Percentiles rank a stretch among this genome's conserved stretches.
These are phyloP conservation scores for Dactylellina sp. DNA, from an alignment of 2,329 filamentous ascomycete genomes.

Conservation along the genomic window DNA sequence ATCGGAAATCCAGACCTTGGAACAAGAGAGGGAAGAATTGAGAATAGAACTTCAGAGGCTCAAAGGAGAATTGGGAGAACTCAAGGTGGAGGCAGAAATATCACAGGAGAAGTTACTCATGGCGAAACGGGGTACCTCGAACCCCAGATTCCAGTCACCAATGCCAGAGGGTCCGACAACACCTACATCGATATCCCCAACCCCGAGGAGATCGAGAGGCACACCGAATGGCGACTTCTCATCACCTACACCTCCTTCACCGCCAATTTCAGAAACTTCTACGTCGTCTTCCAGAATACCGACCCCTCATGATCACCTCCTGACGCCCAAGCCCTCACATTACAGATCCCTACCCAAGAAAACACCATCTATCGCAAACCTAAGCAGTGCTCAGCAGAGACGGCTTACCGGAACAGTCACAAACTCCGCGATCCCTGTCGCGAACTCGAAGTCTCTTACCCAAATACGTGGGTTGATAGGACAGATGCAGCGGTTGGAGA, in stretches of 20 bases:
- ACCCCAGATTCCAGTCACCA: slow-evolving; percentile 71
- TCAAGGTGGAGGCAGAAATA: slow-evolving; percentile 95
- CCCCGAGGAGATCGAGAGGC: slow-evolving; percentile 72
- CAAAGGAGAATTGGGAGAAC: slow-evolving; percentile 88
- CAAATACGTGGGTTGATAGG: slow-evolving; percentile 94
- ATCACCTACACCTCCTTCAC: slow-evolving; percentile 86
- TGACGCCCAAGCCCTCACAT: slow-evolving; percentile 69
- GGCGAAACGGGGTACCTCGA: slow-evolving; percentile 61
- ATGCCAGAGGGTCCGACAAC: slow-evolving; percentile 81
- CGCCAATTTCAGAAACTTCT: slow-evolving; percentile 89
- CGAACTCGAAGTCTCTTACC: slow-evolving; percentile 78
- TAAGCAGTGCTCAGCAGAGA: slow-evolving; percentile 37
- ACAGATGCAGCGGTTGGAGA: slow-evolving; percentile 96
- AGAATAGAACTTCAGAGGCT: slow-evolving; percentile 91
- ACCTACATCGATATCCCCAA: slow-evolving; percentile 85
- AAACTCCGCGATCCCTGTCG: slow-evolving; percentile 64
- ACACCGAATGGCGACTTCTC: slow-evolving; percentile 71
- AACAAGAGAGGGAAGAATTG: slow-evolving; percentile 88
- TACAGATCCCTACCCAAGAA: slow-evolving; percentile 63
- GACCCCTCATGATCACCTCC: slow-evolving; percentile 66
- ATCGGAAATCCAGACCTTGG: slow-evolving; percentile 89
- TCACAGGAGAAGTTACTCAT: slow-evolving; percentile 81
- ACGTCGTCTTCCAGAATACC: slow-evolving; percentile 70
- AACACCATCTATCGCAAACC: slow-evolving; percentile 40
- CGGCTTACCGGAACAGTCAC: slow-evolving; percentile 61